These are phyloP conservation scores for Phlyctochytrium arcticum DNA, from an alignment of 192 early-diverging fungal species.

Conservation along the genomic window DNA sequence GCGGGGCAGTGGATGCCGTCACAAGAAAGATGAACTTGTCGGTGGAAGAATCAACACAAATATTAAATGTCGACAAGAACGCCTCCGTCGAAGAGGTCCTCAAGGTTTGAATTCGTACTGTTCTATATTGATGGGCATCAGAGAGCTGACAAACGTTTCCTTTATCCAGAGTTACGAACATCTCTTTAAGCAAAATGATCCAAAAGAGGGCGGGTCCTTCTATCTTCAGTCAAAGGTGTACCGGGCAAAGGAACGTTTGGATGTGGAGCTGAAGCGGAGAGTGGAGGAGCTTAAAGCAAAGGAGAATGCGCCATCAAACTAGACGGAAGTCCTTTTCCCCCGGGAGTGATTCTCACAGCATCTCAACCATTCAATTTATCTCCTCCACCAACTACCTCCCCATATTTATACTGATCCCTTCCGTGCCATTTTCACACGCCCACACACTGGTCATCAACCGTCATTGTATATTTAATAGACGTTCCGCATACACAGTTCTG, in stretches of 20 bases:
- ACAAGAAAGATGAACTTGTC: slow-evolving; percentile 72
- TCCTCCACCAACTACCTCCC: too few relatives aligned
- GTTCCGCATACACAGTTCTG: too few relatives aligned
- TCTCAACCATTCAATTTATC: too few relatives aligned
- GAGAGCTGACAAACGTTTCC: not conserved
- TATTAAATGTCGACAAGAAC: slow-evolving; percentile 80
- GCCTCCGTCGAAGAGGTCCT: slow-evolving; percentile 52
- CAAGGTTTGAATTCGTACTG: slow-evolving; percentile 36
- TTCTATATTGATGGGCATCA: not conserved
- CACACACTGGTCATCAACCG: too few relatives aligned
- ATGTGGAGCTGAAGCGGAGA: slow-evolving; percentile 71
- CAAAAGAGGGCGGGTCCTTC: slow-evolving; percentile 80
- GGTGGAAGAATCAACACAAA: slow-evolving; percentile 86
- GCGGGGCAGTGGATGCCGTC: slow-evolving; percentile 11
- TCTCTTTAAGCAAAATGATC: slow-evolving; percentile 84
- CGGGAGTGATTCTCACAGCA: too few relatives aligned
- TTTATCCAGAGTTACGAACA: slow-evolving; percentile 71
- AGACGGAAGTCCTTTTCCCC: too few relatives aligned
- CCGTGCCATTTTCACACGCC: too few relatives aligned
- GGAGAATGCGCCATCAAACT: slow-evolving; percentile 20
- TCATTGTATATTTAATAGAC: too few relatives aligned
- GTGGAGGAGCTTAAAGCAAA: slow-evolving; percentile 30
- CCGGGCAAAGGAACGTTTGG: slow-evolving; percentile 90
- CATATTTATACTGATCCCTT: too few relatives aligned
- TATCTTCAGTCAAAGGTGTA: slow-evolving; percentile 94